Conservation (phyloP, 2,329 filamentous ascomycete genomes). For the Scedosporium dehoogii region DNA sequence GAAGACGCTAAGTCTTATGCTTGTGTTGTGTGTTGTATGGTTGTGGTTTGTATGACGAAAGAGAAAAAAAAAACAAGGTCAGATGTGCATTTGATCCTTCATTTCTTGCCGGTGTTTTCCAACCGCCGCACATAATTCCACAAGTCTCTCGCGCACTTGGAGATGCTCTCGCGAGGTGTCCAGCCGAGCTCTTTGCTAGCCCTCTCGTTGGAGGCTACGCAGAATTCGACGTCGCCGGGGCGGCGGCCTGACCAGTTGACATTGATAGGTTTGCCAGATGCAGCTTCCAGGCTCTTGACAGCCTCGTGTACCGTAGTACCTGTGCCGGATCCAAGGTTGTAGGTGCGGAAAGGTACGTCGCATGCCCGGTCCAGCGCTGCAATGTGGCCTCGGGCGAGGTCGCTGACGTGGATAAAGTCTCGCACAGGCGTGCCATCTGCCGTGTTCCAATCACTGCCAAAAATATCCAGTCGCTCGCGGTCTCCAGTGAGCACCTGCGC, state of each 20-base stretch:
- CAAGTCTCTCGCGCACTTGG: constrained; percentile 21
- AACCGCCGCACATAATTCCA: constrained; percentile 20
- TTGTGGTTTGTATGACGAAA: neutral
- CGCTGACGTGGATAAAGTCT: constrained; percentile 59
- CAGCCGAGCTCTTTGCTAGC: constrained; percentile 32
- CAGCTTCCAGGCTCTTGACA: constrained; percentile 27
- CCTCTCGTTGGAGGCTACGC: constrained; percentile 29
- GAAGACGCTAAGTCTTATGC: neutral
- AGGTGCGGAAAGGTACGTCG: constrained; percentile 25
- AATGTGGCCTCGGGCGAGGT: constrained; percentile 54
- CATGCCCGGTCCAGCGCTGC: constrained; percentile 39
- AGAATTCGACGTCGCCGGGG: constrained; percentile 31
- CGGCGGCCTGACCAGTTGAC: constrained; percentile 26
- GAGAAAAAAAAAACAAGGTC: neutral
- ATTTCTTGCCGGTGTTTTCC: neutral
- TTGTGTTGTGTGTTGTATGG: neutral
- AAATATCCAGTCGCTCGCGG: constrained; percentile 45
- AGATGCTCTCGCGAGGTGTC: constrained; percentile 21
- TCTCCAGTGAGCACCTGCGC: constrained; percentile 49
- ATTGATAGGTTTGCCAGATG: constrained; percentile 25
- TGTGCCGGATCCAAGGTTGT: constrained; percentile 35
- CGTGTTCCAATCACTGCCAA: constrained; percentile 56
- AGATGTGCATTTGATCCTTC: neutral
- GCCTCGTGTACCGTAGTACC: constrained; percentile 35
- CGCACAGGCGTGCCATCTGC: constrained; percentile 55